Percentiles rank a stretch among this genome's conserved stretches.
Evolutionary conservation across 1,139 yeast genomes (phyloP).

Genomic region (Scheffersomyces cryptocercus): DNA sequence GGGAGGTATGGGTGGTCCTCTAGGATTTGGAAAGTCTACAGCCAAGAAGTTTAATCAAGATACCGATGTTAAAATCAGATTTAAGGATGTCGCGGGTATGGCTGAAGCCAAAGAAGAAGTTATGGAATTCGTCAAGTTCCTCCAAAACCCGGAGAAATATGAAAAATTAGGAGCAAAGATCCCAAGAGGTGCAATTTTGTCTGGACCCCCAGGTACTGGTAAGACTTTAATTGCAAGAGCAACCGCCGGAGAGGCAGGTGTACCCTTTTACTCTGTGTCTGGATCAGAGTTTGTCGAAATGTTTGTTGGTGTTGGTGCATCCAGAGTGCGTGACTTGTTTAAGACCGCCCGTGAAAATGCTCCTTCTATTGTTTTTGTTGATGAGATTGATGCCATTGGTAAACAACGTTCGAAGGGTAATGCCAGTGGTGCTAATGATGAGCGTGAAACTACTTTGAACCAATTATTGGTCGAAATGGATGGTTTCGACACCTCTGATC

Average conservation of each 20-base stretch:
- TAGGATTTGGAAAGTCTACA: constrained; percentile 80
- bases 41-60: constrained; percentile 93
- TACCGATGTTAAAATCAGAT: constrained; percentile 82
- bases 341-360: constrained; percentile 91
- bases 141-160: constrained; percentile 85
- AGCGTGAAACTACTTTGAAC: constrained; percentile 93
- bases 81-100: constrained; percentile 96
- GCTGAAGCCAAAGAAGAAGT: constrained; percentile 97
- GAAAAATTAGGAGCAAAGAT: constrained; percentile 94
- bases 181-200: constrained; percentile 95
- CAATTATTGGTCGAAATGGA: constrained; percentile 97
- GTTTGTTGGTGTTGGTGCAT: constrained; percentile 99
- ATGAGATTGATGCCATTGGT: constrained; percentile 98
- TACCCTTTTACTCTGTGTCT: constrained; percentile 90
- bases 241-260: constrained; percentile 98
- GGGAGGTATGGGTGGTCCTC: constrained; percentile 64
- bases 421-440: constrained; percentile 89
- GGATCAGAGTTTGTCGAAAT: constrained; percentile 99
- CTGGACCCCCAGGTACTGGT: constrained; percentile 99
- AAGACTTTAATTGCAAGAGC: constrained; percentile 96
- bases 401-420: constrained; percentile 85
- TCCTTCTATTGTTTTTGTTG: constrained; percentile 91
- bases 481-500: constrained; percentile 87
- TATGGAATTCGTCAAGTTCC: constrained; percentile 93
- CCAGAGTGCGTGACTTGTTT: constrained; percentile 93